phyloP scores from a whole-genome alignment of 2,329 filamentous ascomycete species.

The Mariannaea elegans region DNA sequence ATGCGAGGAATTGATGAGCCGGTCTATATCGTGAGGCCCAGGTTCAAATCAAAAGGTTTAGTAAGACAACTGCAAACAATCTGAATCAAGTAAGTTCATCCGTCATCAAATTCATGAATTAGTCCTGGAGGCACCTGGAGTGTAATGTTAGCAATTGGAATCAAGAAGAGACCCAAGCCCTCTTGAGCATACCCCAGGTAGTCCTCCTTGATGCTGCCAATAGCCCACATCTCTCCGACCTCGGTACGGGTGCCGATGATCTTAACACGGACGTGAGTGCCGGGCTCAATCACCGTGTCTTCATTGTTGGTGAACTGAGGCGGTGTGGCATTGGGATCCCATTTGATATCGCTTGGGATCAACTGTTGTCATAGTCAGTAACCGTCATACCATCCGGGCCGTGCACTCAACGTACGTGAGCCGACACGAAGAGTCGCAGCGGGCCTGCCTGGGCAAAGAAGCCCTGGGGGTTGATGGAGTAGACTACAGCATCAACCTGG shows the following conservation, averaged over 20 bases:
- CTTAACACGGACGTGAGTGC: constrained; percentile 92
- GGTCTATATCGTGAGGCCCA: constrained; percentile 13
- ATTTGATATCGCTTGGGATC: constrained; percentile 92
- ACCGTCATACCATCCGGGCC: not conserved
- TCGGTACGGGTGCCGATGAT: constrained; percentile 94
- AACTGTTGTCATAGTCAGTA: constrained; percentile 62
- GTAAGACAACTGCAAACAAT: constrained; percentile 22
- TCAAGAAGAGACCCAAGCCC: not conserved
- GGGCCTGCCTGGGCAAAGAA: constrained; percentile 90
- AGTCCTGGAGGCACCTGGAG: constrained; percentile 43
- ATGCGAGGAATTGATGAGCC: not conserved
- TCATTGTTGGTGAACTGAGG: constrained; percentile 96
- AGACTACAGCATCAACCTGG: constrained; percentile 93
- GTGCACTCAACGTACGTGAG: constrained; percentile 69
- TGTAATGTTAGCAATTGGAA: constrained; percentile 23
- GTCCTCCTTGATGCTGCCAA: constrained; percentile 94
- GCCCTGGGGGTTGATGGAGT: constrained; percentile 88
- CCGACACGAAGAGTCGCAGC: constrained; percentile 80
- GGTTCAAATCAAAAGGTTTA: constrained; percentile 4
- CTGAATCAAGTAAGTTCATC: constrained; percentile 25
- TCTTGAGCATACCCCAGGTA: constrained; percentile 66
- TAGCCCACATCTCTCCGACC: constrained; percentile 94
- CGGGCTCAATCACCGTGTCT: constrained; percentile 92
- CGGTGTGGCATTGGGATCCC: constrained; percentile 95
- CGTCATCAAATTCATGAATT: constrained; percentile 23